A percentile compares a stretch with the other conserved stretches of the same genome.
phyloP scores from a whole-genome alignment of 192 early-diverging fungal genomes.

The Coemansia umbellata region DNA sequence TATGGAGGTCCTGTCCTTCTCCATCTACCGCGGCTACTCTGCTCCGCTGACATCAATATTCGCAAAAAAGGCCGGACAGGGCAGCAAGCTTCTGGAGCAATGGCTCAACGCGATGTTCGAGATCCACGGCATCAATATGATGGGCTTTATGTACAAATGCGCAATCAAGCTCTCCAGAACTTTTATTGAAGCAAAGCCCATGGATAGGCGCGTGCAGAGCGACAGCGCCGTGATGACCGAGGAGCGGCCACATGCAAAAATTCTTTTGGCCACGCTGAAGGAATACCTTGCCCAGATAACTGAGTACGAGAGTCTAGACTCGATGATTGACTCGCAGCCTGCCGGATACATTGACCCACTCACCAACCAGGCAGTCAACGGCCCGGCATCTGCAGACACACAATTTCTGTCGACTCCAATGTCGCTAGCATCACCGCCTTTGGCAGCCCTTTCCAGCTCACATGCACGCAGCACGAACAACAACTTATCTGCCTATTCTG shows the following conservation, averaged over 20 bases:
- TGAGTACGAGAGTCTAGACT: slow-evolving; percentile 3
- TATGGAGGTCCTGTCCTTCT: slow-evolving; percentile 9
- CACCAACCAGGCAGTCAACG: too few species aligned
- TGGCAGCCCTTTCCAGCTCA: too few species aligned
- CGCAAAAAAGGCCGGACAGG: slow-evolving; percentile 3
- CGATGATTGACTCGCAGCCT: too few species aligned
- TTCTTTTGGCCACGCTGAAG: slow-evolving; percentile 3
- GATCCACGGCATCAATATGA: slow-evolving; percentile 15
- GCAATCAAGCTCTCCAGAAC: slow-evolving; percentile 3
- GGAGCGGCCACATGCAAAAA: not conserved
- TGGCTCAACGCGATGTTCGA: slow-evolving; percentile 33
- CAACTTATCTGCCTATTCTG: too few species aligned
- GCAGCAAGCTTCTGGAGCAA: slow-evolving; percentile 28
- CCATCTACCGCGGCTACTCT: not conserved
- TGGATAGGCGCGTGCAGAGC: not conserved
- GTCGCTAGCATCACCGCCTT: too few species aligned
- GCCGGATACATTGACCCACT: too few species aligned
- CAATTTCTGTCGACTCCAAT: too few species aligned
- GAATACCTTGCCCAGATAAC: slow-evolving; percentile 13
- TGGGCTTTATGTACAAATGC: slow-evolving; percentile 15
- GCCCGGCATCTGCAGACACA: too few species aligned
- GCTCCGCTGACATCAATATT: not conserved
- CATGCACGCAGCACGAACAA: too few species aligned
- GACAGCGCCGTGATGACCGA: not conserved
- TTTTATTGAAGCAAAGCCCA: slow-evolving; percentile 11